Percentiles rank a stretch among this genome's conserved stretches.
Conservation (phyloP, 306 rosid species). For the Macrotyloma uniflorum region DNA sequence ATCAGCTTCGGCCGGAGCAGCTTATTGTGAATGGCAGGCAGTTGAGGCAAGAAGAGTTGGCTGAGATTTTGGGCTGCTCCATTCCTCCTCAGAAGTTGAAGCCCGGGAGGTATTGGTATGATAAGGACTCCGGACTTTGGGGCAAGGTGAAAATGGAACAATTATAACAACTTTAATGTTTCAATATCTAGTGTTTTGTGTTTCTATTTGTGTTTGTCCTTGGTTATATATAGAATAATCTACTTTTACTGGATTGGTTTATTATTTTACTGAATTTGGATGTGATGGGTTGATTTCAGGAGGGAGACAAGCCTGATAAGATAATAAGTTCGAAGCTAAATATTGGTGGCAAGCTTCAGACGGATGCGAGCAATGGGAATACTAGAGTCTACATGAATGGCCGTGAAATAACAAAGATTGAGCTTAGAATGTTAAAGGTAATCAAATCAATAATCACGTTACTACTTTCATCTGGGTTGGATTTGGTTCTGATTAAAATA, state of each 20-base stretch:
- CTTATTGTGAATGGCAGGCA: constrained; percentile 75
- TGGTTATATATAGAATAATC: background rate
- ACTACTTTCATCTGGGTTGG: constrained; percentile 27
- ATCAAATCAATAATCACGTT: constrained; percentile 48
- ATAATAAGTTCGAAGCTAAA: constrained; percentile 78
- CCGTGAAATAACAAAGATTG: constrained; percentile 83
- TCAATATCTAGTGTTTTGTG: constrained; percentile 1
- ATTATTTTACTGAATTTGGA: constrained; percentile 26
- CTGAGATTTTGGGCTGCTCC: constrained; percentile 75
- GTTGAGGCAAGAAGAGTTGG: constrained; percentile 77
- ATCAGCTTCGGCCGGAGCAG: constrained; percentile 89
- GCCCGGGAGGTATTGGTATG: constrained; percentile 95
- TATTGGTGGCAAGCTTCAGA: constrained; percentile 80
- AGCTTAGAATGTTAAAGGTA: constrained; percentile 85
- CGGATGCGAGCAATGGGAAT: constrained; percentile 79
- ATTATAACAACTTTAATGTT: background rate
- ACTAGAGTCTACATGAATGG: constrained; percentile 87
- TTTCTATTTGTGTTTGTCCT: background rate
- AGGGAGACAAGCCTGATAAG: constrained; percentile 87
- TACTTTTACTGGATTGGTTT: constrained; percentile 13
- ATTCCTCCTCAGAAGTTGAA: constrained; percentile 79
- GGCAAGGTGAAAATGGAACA: constrained; percentile 68
- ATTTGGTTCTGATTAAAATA: background rate
- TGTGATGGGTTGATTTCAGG: constrained; percentile 54
- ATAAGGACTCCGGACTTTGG: constrained; percentile 93